These are phyloP conservation scores for Syzygium grande DNA, from an alignment of 345 rosid genomes.

Conservation along the genomic window DNA sequence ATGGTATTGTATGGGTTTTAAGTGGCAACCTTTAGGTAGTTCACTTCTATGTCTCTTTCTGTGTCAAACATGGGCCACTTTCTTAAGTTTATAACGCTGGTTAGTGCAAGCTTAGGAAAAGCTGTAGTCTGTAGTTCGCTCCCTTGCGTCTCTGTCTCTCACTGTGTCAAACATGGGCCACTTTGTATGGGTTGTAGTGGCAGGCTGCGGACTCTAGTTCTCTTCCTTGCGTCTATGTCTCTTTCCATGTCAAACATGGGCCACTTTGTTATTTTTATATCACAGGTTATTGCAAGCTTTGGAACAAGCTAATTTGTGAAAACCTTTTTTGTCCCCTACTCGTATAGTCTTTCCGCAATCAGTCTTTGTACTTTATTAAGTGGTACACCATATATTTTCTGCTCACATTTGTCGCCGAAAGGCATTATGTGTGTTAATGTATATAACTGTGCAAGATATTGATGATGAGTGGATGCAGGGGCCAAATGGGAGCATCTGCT, in stretches of 20 bases:
- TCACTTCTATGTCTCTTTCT: neutral
- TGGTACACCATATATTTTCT: neutral
- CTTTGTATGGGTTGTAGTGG: neutral
- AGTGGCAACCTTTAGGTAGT: neutral
- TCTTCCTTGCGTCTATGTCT: neutral
- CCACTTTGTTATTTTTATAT: neutral
- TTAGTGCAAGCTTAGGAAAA: neutral
- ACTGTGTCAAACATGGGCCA: neutral
- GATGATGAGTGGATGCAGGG: slow-evolving; percentile 40
- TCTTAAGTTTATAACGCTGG: neutral
- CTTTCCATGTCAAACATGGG: neutral
- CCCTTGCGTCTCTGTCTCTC: neutral
- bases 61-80: neutral
- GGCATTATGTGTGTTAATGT: neutral
- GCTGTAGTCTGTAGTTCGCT: neutral
- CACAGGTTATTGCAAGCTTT: neutral
- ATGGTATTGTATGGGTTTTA: neutral
- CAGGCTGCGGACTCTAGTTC: neutral
- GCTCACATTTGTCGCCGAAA: neutral
- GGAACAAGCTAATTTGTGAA: neutral
- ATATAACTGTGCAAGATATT: neutral
- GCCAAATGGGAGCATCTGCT: slow-evolving; percentile 45
- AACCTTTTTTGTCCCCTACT: neutral
- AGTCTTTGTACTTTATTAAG: neutral
- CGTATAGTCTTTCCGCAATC: neutral